Conservation (phyloP, 768 basidiomycete species). For the Cubamyces sp. region DNA sequence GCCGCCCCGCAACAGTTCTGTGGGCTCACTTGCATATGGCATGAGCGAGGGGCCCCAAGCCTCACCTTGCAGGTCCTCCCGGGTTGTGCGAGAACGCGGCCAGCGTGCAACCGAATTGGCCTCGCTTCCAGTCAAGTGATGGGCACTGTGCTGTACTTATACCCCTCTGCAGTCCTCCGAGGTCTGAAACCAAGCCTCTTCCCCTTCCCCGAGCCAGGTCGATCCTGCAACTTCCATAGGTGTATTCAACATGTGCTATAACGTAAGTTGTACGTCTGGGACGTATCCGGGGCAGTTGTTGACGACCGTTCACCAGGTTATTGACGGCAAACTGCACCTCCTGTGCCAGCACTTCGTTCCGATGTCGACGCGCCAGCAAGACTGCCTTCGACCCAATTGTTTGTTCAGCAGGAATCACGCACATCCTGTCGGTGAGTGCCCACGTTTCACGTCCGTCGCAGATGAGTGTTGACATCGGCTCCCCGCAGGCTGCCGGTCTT, state of each 20-base stretch:
- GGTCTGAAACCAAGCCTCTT: constrained; percentile 15
- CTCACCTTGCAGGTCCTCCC: constrained; percentile 42
- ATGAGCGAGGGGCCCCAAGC: constrained; percentile 36
- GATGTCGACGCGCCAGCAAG: constrained; percentile 70
- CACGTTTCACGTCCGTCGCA: constrained; percentile 9
- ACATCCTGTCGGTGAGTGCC: constrained; percentile 54
- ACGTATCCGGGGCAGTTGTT: constrained; percentile 8
- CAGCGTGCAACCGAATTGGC: constrained; percentile 41
- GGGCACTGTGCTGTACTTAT: constrained; percentile 27
- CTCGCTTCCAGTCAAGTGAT: constrained; percentile 34
- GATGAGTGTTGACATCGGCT: neutral
- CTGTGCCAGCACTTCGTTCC: constrained; percentile 72
- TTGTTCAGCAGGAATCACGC: constrained; percentile 70
- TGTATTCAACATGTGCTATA: constrained; percentile 64
- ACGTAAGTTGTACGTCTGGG: constrained; percentile 49
- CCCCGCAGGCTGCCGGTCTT: constrained; percentile 49
- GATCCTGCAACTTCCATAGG: constrained; percentile 25
- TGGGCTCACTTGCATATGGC: constrained; percentile 26
- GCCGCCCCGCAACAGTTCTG: constrained; percentile 27
- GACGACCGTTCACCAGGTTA: constrained; percentile 50
- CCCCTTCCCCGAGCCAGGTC: constrained; percentile 27
- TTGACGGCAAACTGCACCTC: constrained; percentile 76
- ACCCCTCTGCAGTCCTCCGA: constrained; percentile 11
- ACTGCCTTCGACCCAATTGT: constrained; percentile 66
- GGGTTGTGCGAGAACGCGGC: constrained; percentile 41